Percentiles rank a stretch among this genome's conserved stretches.
phyloP scores from a whole-genome alignment of 2,329 filamentous ascomycete genomes.

The Calycina herbarum region DNA sequence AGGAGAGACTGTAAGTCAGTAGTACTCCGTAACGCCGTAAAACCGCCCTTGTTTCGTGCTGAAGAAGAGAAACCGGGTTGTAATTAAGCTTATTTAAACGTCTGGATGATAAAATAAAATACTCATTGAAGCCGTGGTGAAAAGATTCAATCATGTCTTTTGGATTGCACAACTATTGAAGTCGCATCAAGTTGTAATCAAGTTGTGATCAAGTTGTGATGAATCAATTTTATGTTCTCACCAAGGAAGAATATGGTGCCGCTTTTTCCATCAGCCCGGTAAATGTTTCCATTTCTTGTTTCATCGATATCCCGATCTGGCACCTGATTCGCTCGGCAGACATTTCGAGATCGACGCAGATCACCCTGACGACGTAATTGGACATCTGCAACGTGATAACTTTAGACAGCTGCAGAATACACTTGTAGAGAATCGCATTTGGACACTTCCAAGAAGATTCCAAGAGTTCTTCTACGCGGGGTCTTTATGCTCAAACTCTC shows the following conservation, averaged over 20 bases:
- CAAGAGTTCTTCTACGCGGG: not conserved
- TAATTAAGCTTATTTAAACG: not conserved
- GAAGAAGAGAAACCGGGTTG: not conserved
- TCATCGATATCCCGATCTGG: not conserved
- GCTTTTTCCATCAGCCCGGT: not conserved
- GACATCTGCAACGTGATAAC: not conserved
- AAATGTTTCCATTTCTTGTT: not conserved
- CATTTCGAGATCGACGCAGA: not conserved
- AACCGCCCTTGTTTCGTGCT: conserved; percentile 2
- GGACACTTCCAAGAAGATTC: not conserved
- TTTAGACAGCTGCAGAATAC: not conserved
- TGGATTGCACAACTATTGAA: too few species aligned
- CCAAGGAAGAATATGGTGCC: not conserved
- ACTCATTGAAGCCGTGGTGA: not conserved
- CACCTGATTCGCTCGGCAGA: not conserved
- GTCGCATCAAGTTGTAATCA: not conserved
- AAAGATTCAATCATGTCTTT: not conserved
- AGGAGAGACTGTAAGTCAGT: not conserved
- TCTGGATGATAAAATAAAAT: not conserved
- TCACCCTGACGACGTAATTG: not conserved
- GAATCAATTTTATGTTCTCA: too few species aligned
- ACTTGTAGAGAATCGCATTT: not conserved
- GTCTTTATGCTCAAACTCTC: not conserved
- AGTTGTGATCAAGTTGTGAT: not conserved
- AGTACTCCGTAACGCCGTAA: not conserved